Evolutionary conservation across 139 green algal species (phyloP).

Genomic region (Tetradesmus obliquus): DNA sequence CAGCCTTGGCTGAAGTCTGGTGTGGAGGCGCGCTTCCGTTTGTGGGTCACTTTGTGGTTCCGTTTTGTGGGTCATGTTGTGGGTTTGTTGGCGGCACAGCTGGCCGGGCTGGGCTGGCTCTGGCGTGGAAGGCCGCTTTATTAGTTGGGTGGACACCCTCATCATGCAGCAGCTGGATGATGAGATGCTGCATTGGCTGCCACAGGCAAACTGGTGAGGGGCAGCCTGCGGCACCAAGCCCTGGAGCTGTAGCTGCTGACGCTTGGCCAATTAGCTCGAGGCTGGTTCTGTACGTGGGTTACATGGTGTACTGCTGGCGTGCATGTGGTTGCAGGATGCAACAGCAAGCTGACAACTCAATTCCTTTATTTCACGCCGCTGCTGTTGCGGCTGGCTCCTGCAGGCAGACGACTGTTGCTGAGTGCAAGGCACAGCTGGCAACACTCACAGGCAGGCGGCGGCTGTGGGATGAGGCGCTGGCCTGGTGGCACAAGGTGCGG

Average conservation of each 20-base stretch:
- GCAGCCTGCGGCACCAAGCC: no score
- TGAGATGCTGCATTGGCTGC: constrained; percentile 8
- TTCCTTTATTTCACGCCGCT: no score
- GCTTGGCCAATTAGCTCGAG: no score
- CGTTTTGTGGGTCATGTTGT: no score
- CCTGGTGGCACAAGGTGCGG: background rate
- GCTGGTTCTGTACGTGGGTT: no score
- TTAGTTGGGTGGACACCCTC: background rate
- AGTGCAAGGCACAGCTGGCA: constrained; percentile 26
- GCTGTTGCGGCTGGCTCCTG: background rate
- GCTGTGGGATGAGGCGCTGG: constrained; percentile 30
- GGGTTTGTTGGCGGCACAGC: constrained; percentile 2
- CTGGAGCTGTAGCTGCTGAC: no score
- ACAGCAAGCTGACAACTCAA: no score
- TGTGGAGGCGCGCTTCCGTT: no score
- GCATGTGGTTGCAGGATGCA: no score
- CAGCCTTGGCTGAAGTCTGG: no score
- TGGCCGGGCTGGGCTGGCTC: constrained; percentile 12
- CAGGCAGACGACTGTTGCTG: constrained; percentile 32
- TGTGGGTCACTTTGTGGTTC: no score
- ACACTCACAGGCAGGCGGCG: constrained; percentile 23
- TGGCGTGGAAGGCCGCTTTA: constrained; percentile 14
- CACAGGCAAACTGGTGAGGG: constrained; percentile 29
- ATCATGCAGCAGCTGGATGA: constrained; percentile 27
- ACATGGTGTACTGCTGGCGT: no score